A percentile compares a stretch with the other conserved stretches of the same genome.
Conservation (phyloP, 208 protist species). For the Leishmania amazonensis region DNA sequence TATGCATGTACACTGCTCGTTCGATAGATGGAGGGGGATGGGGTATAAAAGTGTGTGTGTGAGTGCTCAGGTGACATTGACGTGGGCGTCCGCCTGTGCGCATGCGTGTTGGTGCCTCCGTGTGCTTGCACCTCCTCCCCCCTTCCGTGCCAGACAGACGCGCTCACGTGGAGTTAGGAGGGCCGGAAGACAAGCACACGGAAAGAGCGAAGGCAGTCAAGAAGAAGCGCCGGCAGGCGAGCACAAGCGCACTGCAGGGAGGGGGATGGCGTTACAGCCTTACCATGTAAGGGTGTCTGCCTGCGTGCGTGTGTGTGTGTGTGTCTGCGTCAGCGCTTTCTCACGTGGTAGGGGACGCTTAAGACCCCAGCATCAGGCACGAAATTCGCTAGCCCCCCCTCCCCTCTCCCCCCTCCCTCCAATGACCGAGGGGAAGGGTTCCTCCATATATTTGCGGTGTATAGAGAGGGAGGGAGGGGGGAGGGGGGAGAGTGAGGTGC, state of each 20-base stretch:
- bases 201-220: too few species aligned
- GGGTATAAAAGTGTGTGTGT: too few species aligned
- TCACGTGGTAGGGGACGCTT: neutral
- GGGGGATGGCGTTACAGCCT: neutral
- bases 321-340: neutral
- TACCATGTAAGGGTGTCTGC: neutral
- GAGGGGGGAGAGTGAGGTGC: neutral
- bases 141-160: neutral
- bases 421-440: neutral
- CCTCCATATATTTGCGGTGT: neutral
- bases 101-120: neutral
- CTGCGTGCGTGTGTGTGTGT: neutral
- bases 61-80: too few species aligned
- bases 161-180: too few species aligned
- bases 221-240: too few species aligned
- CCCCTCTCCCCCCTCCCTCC: neutral
- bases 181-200: too few species aligned
- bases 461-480: neutral
- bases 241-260: neutral
- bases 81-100: too few species aligned
- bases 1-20: too few species aligned
- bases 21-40: too few species aligned
- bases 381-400: neutral
- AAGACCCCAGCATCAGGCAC: neutral
- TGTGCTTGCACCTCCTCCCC: neutral